Conservation (phyloP, 1,284 basidiomycete species). For the Marasmius fiardii region DNA sequence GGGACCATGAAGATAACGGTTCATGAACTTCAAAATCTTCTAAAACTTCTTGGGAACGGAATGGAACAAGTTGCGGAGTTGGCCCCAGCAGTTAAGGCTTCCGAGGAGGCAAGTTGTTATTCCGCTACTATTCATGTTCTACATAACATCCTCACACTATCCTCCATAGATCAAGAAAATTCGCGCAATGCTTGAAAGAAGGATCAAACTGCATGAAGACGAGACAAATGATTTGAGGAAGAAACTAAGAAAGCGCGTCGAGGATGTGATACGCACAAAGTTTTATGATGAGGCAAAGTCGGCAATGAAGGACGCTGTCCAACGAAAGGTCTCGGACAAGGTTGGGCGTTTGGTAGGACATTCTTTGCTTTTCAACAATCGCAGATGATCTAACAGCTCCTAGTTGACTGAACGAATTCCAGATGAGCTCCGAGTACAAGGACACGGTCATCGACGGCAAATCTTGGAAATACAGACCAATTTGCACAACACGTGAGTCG, state of each 20-base stretch:
- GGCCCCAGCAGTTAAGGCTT: slow-evolving; percentile 39
- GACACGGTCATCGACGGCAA: slow-evolving; percentile 30
- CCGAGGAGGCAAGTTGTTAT: slow-evolving; percentile 33
- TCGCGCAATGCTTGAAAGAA: slow-evolving; percentile 31
- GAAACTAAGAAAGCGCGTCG: slow-evolving; percentile 33
- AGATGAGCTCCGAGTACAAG: slow-evolving; percentile 28
- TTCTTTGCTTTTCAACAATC: not conserved
- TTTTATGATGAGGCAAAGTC: slow-evolving; percentile 17
- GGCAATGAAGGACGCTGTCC: slow-evolving; percentile 1
- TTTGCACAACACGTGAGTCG: slow-evolving; percentile 45
- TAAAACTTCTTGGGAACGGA: slow-evolving; percentile 42
- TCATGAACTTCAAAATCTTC: slow-evolving; percentile 33
- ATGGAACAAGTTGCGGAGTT: slow-evolving; percentile 39
- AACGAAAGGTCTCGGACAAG: not conserved
- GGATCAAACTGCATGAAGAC: slow-evolving; percentile 35
- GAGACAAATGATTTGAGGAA: slow-evolving; percentile 32
- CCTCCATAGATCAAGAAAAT: slow-evolving; percentile 35
- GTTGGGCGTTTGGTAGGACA: not conserved
- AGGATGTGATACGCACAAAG: slow-evolving; percentile 31
- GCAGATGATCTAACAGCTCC: not conserved
- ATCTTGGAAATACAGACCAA: slow-evolving; percentile 38
- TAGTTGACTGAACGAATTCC: slow-evolving; percentile 45
- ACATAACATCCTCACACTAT: not conserved
- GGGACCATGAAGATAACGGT: slow-evolving; percentile 41
- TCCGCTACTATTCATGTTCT: not conserved